A percentile compares a stretch with the other conserved stretches of the same genome.
These are phyloP conservation scores for Zygotorulaspora chibaensis DNA, from an alignment of 805 yeast species.

Conservation along the genomic window DNA sequence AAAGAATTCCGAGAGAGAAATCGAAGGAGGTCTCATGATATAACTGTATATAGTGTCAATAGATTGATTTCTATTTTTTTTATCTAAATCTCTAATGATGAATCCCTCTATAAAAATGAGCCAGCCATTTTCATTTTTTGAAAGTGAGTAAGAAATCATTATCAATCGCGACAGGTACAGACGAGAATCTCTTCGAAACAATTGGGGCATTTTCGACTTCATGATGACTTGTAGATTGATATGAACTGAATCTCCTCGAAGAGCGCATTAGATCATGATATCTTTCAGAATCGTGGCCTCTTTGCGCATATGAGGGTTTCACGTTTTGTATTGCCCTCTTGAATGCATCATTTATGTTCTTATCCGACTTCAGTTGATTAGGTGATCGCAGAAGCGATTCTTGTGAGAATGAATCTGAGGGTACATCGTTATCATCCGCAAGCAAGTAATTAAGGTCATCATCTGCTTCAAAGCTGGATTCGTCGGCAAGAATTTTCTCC, in stretches of 20 bases:
- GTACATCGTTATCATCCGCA: slow-evolving; percentile 15
- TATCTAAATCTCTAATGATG: slow-evolving; percentile 9
- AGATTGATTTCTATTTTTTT: slow-evolving; percentile 7
- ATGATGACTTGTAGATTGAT: slow-evolving; percentile 2
- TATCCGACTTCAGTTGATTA: not conserved
- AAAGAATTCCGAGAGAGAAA: not conserved
- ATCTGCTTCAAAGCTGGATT: slow-evolving; percentile 8
- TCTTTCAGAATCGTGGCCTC: slow-evolving; percentile 1
- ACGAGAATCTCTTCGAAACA: slow-evolving; percentile 3
- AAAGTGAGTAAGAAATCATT: not conserved
- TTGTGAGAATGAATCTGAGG: not conserved
- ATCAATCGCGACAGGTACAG: slow-evolving; percentile 1
- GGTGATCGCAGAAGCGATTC: not conserved
- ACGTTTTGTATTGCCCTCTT: slow-evolving; percentile 20
- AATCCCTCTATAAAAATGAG: slow-evolving; percentile 1
- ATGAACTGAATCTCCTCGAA: slow-evolving; percentile 9
- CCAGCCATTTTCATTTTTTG: slow-evolving; percentile 1
- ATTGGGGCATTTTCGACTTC: not conserved
- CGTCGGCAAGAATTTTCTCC: not conserved
- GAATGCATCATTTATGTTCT: slow-evolving; percentile 17
- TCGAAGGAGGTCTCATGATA: slow-evolving; percentile 10
- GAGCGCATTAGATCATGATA: not conserved
- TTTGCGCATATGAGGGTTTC: slow-evolving; percentile 7
- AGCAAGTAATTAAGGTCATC: slow-evolving; percentile 27
- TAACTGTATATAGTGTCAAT: slow-evolving; percentile 14